Percentiles rank a stretch among this genome's conserved stretches.
Evolutionary conservation across 306 rosid species (phyloP).

Genomic region (Lathyrus oleraceus): DNA sequence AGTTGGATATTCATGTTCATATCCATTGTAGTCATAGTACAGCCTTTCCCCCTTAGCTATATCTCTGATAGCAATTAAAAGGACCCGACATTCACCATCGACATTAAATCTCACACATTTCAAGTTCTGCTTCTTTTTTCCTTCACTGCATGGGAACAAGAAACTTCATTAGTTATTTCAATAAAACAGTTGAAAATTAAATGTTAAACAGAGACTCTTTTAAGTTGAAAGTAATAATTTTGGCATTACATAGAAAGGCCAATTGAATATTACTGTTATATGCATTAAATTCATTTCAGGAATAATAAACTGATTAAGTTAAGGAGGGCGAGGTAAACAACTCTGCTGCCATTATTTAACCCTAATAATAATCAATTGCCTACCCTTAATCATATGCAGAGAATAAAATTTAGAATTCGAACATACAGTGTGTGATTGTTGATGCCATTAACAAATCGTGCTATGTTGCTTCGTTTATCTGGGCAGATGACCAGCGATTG

Average conservation of each 20-base stretch:
- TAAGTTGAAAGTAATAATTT: neutral
- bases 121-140: slow-evolving; percentile 86
- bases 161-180: slow-evolving; percentile 16
- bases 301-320: too few species aligned
- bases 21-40: slow-evolving; percentile 91
- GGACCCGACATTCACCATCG: slow-evolving; percentile 75
- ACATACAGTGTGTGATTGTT: slow-evolving; percentile 86
- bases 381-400: neutral
- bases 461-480: slow-evolving; percentile 80
- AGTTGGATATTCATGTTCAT: slow-evolving; percentile 91
- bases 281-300: neutral
- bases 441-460: slow-evolving; percentile 92
- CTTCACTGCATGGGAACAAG: slow-evolving; percentile 64
- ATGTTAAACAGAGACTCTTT: neutral
- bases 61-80: slow-evolving; percentile 81
- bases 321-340: neutral
- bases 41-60: slow-evolving; percentile 88
- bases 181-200: slow-evolving; percentile 8
- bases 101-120: slow-evolving; percentile 82
- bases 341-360: neutral
- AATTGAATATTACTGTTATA: neutral
- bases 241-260: neutral
- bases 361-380: neutral
- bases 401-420: slow-evolving; percentile 12
- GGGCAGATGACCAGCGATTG: slow-evolving; percentile 86